Percentiles rank a stretch among this genome's conserved stretches.
Conservation (phyloP, 2,329 filamentous ascomycete species). For the Cytospora schulzeri region DNA sequence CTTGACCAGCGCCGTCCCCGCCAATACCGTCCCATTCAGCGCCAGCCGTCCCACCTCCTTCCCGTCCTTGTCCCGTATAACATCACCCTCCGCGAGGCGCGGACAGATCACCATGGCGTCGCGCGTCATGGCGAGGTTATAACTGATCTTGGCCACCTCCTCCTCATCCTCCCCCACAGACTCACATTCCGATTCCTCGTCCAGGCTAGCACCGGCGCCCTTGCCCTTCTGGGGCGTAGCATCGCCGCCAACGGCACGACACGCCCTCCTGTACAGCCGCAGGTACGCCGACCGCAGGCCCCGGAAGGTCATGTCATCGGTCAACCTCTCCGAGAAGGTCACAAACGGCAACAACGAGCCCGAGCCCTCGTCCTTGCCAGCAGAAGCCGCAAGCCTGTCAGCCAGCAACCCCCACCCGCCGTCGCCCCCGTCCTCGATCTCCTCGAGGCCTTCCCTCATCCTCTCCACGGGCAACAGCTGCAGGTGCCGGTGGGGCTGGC, state of each 20-base stretch:
- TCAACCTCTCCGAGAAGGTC: conserved; percentile 43
- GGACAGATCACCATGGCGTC: conserved; percentile 57
- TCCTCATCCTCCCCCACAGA: conserved; percentile 30
- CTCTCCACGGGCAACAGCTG: conserved; percentile 68
- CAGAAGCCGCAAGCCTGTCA: conserved; percentile 39
- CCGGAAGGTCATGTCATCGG: conserved; percentile 15
- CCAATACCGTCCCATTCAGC: conserved; percentile 65
- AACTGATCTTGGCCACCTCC: conserved; percentile 58
- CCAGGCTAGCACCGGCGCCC: conserved; percentile 8
- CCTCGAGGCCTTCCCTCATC: conserved; percentile 59
- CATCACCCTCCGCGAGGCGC: conserved; percentile 52
- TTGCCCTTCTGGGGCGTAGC: conserved; percentile 5
- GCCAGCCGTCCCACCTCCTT: conserved; percentile 46
- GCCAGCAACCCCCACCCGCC: conserved; percentile 53
- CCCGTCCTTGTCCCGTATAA: conserved; percentile 32
- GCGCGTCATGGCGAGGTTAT: conserved; percentile 64
- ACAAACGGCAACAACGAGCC: conserved; percentile 43
- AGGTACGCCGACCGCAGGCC: conserved; percentile 49
- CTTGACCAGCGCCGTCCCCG: conserved; percentile 66
- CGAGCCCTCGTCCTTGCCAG: conserved; percentile 9
- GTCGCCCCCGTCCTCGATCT: conserved; percentile 26
- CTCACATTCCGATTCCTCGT: not conserved
- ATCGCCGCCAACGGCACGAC: conserved; percentile 36
- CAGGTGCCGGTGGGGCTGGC: conserved; percentile 71
- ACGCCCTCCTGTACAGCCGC: conserved; percentile 49